These are phyloP conservation scores for Chaetomium olivaceum DNA, from an alignment of 2,329 filamentous ascomycete genomes.

Conservation along the genomic window DNA sequence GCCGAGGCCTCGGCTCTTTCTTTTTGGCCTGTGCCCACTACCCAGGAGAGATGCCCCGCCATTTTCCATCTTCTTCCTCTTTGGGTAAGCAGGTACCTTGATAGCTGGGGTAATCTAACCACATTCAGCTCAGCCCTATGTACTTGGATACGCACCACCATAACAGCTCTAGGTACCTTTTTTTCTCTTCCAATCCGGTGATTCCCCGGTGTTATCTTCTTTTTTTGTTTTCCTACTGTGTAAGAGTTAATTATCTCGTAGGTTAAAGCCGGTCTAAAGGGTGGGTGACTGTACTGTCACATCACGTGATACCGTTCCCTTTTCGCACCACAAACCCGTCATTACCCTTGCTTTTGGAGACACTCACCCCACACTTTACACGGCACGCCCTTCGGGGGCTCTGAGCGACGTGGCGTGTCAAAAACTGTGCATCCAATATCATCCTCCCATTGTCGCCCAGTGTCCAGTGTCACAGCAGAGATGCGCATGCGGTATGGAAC, in stretches of 20 bases:
- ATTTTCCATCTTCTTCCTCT: neutral
- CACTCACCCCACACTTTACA: constrained; percentile 13
- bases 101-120: neutral
- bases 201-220: neutral
- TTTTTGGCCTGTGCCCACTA: constrained; percentile 11
- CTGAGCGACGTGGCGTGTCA: constrained; percentile 17
- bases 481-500: neutral
- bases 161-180: too few species aligned
- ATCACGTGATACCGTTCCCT: constrained; percentile 20
- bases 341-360: neutral
- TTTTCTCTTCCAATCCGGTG: neutral
- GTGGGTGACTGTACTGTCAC: neutral
- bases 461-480: neutral
- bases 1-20: constrained; percentile 29
- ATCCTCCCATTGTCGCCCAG: neutral
- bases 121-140: neutral
- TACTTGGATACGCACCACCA: too few species aligned
- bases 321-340: neutral
- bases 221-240: too few species aligned
- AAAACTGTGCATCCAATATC: neutral
- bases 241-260: neutral
- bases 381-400: constrained; percentile 10
- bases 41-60: neutral
- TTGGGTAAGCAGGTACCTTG: neutral
- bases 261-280: neutral